A percentile compares a stretch with the other conserved stretches of the same genome.
phyloP scores from a whole-genome alignment of 345 rosid genomes.

The Excoecaria cochinchinensis region DNA sequence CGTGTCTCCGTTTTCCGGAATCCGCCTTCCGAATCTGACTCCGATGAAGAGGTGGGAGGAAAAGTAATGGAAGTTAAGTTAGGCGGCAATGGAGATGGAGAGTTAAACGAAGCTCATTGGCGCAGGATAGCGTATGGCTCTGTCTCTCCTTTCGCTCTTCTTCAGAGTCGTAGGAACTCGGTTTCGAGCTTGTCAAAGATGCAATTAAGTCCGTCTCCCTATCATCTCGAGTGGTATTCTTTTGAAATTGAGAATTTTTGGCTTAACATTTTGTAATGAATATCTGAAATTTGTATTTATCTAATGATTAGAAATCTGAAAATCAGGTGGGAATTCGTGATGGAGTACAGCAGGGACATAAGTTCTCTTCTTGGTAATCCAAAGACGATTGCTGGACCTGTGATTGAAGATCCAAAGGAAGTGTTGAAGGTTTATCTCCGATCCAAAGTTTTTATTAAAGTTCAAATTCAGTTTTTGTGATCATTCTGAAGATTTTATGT shows the following conservation, averaged over 20 bases:
- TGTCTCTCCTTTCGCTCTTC: constrained; percentile 81
- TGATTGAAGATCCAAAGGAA: constrained; percentile 62
- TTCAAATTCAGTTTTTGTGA: not conserved
- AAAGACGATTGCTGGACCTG: constrained; percentile 30
- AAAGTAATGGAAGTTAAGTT: constrained; percentile 68
- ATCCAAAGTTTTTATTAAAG: not conserved
- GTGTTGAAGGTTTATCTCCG: constrained; percentile 49
- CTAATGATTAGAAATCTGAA: not conserved
- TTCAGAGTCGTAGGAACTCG: constrained; percentile 78
- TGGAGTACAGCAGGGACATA: constrained; percentile 90
- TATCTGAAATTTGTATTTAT: not conserved
- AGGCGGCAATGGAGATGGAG: constrained; percentile 53
- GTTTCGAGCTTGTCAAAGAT: constrained; percentile 51
- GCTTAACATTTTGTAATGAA: not conserved
- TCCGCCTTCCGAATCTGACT: constrained; percentile 29
- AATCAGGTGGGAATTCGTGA: constrained; percentile 77
- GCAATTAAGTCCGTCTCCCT: constrained; percentile 50
- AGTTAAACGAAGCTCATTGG: constrained; percentile 64
- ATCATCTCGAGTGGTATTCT: constrained; percentile 63
- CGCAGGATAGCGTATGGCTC: constrained; percentile 84
- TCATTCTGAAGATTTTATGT: constrained; percentile 4
- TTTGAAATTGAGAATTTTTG: not conserved
- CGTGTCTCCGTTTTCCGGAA: constrained; percentile 60
- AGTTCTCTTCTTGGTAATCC: constrained; percentile 56
- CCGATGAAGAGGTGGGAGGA: constrained; percentile 43